phyloP scores from a whole-genome alignment of 495 filamentous ascomycete genomes.

The Lophiostoma macrostomum region DNA sequence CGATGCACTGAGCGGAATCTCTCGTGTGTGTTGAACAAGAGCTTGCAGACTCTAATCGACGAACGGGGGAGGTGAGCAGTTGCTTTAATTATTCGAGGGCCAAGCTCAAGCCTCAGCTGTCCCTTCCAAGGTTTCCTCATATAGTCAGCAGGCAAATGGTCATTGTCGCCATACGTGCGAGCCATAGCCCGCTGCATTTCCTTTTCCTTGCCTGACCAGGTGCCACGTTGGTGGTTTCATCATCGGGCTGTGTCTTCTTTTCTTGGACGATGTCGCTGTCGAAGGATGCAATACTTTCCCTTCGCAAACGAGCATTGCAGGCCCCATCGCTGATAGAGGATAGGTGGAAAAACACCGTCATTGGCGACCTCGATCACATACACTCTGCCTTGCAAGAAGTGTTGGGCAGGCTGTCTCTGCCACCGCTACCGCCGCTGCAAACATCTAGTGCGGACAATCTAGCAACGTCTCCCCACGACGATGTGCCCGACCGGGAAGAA shows the following conservation, averaged over 20 bases:
- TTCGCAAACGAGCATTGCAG: neutral
- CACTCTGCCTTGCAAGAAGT: conserved; percentile 31
- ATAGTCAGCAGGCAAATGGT: too few relatives aligned
- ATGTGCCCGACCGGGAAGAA: conserved; percentile 35
- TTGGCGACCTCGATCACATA: conserved; percentile 24
- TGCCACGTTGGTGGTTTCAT: too few relatives aligned
- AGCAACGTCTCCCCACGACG: conserved; percentile 16
- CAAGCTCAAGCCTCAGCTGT: too few relatives aligned
- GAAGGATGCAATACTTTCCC: too few relatives aligned
- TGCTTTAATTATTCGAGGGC: too few relatives aligned
- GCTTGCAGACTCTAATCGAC: conserved; percentile 53
- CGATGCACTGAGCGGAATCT: conserved; percentile 52
- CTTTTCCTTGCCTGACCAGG: too few relatives aligned
- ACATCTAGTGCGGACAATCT: conserved; percentile 16
- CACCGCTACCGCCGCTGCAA: conserved; percentile 32
- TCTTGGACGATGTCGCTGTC: too few relatives aligned
- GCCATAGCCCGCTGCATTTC: too few relatives aligned
- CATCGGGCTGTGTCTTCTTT: too few relatives aligned
- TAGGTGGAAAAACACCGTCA: conserved; percentile 37
- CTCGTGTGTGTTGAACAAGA: conserved; percentile 55
- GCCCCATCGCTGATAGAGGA: conserved; percentile 29
- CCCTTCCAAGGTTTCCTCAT: too few relatives aligned
- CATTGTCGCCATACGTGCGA: too few relatives aligned
- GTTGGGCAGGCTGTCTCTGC: conserved; percentile 25
- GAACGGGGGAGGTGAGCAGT: conserved; percentile 36